These are phyloP conservation scores for Thymus mandschuricus DNA, from an alignment of 257 asterid species.

Conservation along the genomic window DNA sequence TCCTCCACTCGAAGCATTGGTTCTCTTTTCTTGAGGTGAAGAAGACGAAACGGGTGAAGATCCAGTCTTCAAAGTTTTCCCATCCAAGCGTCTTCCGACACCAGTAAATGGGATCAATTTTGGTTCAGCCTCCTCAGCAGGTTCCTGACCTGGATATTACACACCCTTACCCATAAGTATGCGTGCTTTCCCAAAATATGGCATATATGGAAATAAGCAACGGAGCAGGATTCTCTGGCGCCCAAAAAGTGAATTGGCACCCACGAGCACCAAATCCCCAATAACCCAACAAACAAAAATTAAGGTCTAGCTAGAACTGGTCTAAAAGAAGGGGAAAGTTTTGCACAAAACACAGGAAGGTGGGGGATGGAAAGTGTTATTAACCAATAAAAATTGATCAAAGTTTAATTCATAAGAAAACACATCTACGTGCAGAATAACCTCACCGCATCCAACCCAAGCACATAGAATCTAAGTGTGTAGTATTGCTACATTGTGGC, in stretches of 20 bases:
- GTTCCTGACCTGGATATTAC: conserved; percentile 55
- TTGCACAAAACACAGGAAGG: no score
- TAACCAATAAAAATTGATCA: not conserved
- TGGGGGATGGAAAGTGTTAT: no score
- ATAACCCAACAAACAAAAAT: no score
- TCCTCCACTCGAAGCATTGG: conserved; percentile 42
- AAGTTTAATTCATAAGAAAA: not conserved
- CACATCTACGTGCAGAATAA: not conserved
- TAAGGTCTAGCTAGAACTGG: no score
- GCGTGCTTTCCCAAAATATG: not conserved
- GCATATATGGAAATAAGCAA: not conserved
- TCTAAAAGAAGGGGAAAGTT: no score
- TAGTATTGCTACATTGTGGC: not conserved
- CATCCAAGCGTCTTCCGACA: conserved; percentile 84
- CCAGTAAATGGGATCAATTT: conserved; percentile 92
- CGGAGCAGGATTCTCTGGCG: no score
- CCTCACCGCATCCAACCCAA: not conserved
- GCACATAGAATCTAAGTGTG: not conserved
- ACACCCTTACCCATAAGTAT: not conserved
- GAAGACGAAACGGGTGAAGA: conserved; percentile 62
- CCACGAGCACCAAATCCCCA: no score
- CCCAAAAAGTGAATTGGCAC: no score
- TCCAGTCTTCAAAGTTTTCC: conserved; percentile 61
- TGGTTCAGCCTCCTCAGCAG: conserved; percentile 61
- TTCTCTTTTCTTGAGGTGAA: conserved; percentile 52